Evolutionary conservation across 257 asterid species (phyloP).

Genomic region (Nemophila menziesii): DNA sequence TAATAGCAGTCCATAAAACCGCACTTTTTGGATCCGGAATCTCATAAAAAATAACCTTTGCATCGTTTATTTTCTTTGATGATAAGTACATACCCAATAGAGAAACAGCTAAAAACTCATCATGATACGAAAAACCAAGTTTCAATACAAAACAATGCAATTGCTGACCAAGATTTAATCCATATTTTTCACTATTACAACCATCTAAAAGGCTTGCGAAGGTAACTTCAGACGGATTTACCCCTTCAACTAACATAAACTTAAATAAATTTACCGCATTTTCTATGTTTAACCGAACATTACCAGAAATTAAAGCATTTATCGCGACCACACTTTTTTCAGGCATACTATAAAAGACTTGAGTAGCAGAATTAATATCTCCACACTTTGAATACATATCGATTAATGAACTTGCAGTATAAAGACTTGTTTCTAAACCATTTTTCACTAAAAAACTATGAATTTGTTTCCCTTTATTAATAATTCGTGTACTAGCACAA

Average conservation of each 20-base stretch:
- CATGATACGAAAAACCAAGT: constrained; percentile 39
- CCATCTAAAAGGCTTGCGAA: constrained; percentile 72
- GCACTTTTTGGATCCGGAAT: constrained; percentile 62
- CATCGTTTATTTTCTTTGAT: constrained; percentile 29
- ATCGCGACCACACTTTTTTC: constrained; percentile 44
- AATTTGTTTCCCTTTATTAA: constrained; percentile 50
- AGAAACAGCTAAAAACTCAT: constrained; percentile 67
- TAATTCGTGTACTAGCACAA: constrained; percentile 40
- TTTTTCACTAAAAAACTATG: constrained; percentile 58
- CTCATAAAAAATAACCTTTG: constrained; percentile 57
- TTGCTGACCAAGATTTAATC: constrained; percentile 46
- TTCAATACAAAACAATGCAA: constrained; percentile 57
- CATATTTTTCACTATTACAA: constrained; percentile 23
- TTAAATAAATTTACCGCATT: constrained; percentile 36
- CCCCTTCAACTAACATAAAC: constrained; percentile 41
- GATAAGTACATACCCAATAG: constrained; percentile 69
- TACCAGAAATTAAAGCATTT: constrained; percentile 74
- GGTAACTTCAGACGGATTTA: constrained; percentile 77
- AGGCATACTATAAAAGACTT: constrained; percentile 53
- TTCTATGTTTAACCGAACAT: constrained; percentile 31
- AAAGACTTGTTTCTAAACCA: constrained; percentile 60
- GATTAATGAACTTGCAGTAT: constrained; percentile 71
- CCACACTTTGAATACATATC: constrained; percentile 91
- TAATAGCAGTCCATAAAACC: constrained; percentile 75
- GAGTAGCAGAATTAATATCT: constrained; percentile 34